phyloP scores from a whole-genome alignment of 2,329 filamentous ascomycete genomes.

The Coniochaeta sp. region DNA sequence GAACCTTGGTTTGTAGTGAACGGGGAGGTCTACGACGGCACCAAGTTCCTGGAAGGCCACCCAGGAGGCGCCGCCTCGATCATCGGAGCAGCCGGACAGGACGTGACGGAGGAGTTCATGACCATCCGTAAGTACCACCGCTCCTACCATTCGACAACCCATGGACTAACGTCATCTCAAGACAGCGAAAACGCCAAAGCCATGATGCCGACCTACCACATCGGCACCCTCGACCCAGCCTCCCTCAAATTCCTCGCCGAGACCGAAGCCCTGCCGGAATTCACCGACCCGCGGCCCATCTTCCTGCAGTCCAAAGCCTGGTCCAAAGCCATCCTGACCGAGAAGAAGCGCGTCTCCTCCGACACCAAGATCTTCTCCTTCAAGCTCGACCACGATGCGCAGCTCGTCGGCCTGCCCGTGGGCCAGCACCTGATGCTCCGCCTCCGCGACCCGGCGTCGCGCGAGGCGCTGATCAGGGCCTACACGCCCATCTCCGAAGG shows the following conservation, averaged over 20 bases:
- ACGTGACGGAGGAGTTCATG: slow-evolving; percentile 83
- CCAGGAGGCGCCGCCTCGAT: slow-evolving; percentile 85
- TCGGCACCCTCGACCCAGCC: slow-evolving; percentile 65
- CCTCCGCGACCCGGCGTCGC: slow-evolving; percentile 62
- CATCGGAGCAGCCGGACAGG: slow-evolving; percentile 70
- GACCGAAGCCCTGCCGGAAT: slow-evolving; percentile 22
- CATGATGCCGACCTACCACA: slow-evolving; percentile 83
- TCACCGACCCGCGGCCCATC: slow-evolving; percentile 37
- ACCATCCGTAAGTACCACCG: slow-evolving; percentile 67
- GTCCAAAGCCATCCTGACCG: slow-evolving; percentile 64
- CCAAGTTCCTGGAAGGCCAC: slow-evolving; percentile 70
- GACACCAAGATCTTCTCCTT: slow-evolving; percentile 82
- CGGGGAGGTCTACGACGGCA: slow-evolving; percentile 85
- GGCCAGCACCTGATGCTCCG: slow-evolving; percentile 87
- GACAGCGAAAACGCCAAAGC: slow-evolving; percentile 86
- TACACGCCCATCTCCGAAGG: slow-evolving; percentile 77
- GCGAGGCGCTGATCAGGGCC: slow-evolving; percentile 70
- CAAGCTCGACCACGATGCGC: slow-evolving; percentile 62
- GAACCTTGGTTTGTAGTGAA: slow-evolving; percentile 81
- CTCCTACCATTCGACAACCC: neutral
- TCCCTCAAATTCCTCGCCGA: slow-evolving; percentile 47
- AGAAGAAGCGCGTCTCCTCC: slow-evolving; percentile 62
- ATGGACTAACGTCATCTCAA: slow-evolving; percentile 29
- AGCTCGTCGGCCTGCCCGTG: slow-evolving; percentile 68
- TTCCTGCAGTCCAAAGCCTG: slow-evolving; percentile 70